Evolutionary conservation across 768 basidiomycete genomes (phyloP), one percentile per base, ranked within the genome.

Genomic region (Leccinum aurantiacum): DNA sequence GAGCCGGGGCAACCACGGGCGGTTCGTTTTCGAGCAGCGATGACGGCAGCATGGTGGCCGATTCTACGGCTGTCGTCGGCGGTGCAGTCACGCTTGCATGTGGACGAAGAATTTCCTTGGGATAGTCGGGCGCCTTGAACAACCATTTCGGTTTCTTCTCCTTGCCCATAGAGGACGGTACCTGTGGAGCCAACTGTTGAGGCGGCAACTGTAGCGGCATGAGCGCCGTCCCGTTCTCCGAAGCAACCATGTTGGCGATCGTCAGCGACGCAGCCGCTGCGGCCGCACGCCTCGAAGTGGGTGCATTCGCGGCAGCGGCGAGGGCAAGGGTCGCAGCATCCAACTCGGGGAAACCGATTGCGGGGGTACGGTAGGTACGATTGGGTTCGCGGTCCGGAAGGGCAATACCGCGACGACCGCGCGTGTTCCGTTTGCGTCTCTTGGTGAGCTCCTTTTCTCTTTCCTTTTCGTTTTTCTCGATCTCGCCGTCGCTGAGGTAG

Each of bases 331-430:
- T 85, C 8, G 88, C 84, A 54, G 90, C 76, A 67, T 90, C 89
- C 58, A 88, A 77, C 68, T 89, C 91, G 4, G 89, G 93, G 81
- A 88, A 92, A 27, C 90, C 91, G 57, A 91, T 84, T 7, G 89
- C 91, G 8, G 93, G 89, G 0, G 95, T 95, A 37, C 97, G 88
- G 75, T 89, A 91, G 6, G 97, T 98, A 74, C 93, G 82, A 70
- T 91, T 83, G 2, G 93, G 90, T 60, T 99, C 96, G 48, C 96
- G 87, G 70, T 99, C 97, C 0, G 97, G 95, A 25, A 98, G 78
- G 3, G 84, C 85, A 59, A 94, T 81, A 14, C 93, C 93, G 31
- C 91, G 79, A 57, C 90, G 79, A 4, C 89, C 88, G 37, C 97
- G 84, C 2, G 90, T 93, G 66, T 91, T 89, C 54, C 91, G 86